A percentile compares a stretch with the other conserved stretches of the same genome.
These are phyloP conservation scores for Nigrospora oryzae DNA, from an alignment of 2,329 filamentous ascomycete species.

Conservation along the genomic window DNA sequence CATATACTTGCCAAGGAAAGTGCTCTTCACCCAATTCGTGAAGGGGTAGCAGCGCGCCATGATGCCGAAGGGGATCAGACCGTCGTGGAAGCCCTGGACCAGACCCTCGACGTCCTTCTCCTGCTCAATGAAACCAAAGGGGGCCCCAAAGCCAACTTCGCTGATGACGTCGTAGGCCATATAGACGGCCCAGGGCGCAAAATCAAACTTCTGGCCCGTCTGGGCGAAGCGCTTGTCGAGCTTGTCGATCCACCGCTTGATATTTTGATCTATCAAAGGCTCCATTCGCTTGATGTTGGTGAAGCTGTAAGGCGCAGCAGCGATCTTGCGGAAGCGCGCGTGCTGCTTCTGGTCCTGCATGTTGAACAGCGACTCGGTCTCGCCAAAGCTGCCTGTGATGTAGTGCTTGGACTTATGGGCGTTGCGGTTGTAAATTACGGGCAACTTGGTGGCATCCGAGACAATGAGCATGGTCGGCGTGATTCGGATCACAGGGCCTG, in stretches of 20 bases:
- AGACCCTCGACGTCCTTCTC: constrained; percentile 43
- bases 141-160: constrained; percentile 45
- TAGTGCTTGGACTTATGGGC: constrained; percentile 51
- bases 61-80: constrained; percentile 39
- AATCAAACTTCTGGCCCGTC: constrained; percentile 38
- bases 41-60: constrained; percentile 44
- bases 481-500: constrained; percentile 43
- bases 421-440: constrained; percentile 45
- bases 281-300: constrained; percentile 51
- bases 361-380: constrained; percentile 47
- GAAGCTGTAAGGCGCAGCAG: constrained; percentile 46
- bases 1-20: constrained; percentile 40
- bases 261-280: constrained; percentile 41
- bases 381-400: constrained; percentile 48
- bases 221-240: constrained; percentile 36
- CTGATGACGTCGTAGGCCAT: constrained; percentile 51
- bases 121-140: constrained; percentile 46
- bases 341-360: constrained; percentile 44
- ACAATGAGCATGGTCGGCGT: constrained; percentile 44
- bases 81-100: constrained; percentile 46
- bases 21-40: constrained; percentile 45
- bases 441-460: constrained; percentile 43
- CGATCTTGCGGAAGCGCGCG: constrained; percentile 42
- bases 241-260: constrained; percentile 39
- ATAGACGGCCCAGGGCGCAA: constrained; percentile 45